These are phyloP conservation scores for Aspergillus coremiiformis DNA, from an alignment of 495 filamentous ascomycete species.

Conservation along the genomic window DNA sequence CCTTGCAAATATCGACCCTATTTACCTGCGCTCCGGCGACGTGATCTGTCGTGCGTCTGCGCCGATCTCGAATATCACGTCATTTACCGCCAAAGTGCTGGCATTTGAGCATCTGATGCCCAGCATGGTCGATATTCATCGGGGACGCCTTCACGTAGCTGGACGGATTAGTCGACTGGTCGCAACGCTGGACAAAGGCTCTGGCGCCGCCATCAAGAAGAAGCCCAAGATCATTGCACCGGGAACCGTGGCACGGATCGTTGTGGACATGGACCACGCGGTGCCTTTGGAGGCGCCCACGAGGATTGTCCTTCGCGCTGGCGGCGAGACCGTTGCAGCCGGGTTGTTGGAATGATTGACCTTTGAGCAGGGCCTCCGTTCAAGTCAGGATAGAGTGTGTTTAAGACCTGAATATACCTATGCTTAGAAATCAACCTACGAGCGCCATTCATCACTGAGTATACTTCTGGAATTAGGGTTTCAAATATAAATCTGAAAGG, in stretches of 20 bases:
- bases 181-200: slow-evolving; percentile 67
- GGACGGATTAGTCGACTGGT: slow-evolving; percentile 65
- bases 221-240: slow-evolving; percentile 75
- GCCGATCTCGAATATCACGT: slow-evolving; percentile 59
- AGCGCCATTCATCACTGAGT: too few species aligned
- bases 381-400: neutral
- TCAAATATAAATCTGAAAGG: too few species aligned
- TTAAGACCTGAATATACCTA: too few species aligned
- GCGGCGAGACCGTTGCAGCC: slow-evolving; percentile 77
- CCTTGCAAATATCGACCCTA: slow-evolving; percentile 75
- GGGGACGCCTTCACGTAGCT: slow-evolving; percentile 71
- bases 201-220: slow-evolving; percentile 64
- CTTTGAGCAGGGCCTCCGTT: neutral
- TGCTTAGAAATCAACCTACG: too few species aligned
- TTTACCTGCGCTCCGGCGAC: slow-evolving; percentile 76
- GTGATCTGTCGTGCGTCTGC: slow-evolving; percentile 65
- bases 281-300: slow-evolving; percentile 73
- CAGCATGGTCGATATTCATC: slow-evolving; percentile 80
- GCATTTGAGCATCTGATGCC: slow-evolving; percentile 86
- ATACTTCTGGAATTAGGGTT: too few species aligned
- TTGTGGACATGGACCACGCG: slow-evolving; percentile 65
- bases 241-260: slow-evolving; percentile 55
- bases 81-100: slow-evolving; percentile 72
- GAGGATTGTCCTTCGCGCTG: slow-evolving; percentile 71
- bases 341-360: slow-evolving; percentile 62